These are phyloP conservation scores for Macrolepiota dolichaula DNA, from an alignment of 768 basidiomycete species.

Conservation along the genomic window DNA sequence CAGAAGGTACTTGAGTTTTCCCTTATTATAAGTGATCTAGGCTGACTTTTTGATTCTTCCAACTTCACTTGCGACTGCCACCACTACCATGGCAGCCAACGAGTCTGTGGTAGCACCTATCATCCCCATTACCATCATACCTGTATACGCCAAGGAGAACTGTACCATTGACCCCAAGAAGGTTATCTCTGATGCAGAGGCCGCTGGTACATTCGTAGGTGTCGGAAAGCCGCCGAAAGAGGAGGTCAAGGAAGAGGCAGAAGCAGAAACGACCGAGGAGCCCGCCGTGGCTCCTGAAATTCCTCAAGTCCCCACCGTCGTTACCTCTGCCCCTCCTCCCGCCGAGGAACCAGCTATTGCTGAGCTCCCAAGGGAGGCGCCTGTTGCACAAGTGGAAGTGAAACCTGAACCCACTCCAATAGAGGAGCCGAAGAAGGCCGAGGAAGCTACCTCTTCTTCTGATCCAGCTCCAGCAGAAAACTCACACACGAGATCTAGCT, in stretches of 20 bases:
- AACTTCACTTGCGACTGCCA: not conserved
- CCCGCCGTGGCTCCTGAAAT: not conserved
- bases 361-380: not conserved
- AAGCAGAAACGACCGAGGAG: slow-evolving; percentile 7
- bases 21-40: not conserved
- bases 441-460: not conserved
- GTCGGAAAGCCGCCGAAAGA: not conserved
- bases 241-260: not conserved
- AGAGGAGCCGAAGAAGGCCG: not conserved
- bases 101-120: slow-evolving; percentile 22
- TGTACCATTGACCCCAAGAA: slow-evolving; percentile 21
- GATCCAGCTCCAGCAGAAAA: not conserved
- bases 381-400: not conserved
- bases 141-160: slow-evolving; percentile 38
- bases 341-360: slow-evolving; percentile 1
- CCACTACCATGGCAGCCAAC: not conserved
- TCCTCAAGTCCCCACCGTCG: not conserved
- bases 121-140: slow-evolving; percentile 34
- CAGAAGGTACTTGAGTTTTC: not conserved
- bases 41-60: not conserved
- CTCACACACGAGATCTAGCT: not conserved
- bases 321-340: not conserved
- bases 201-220: slow-evolving; percentile 2
- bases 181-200: slow-evolving; percentile 3
- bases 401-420: not conserved